Base-by-base conservation (phyloP, 495 filamentous ascomycete genomes). In the Hyaloscypha variabilis region DNA sequence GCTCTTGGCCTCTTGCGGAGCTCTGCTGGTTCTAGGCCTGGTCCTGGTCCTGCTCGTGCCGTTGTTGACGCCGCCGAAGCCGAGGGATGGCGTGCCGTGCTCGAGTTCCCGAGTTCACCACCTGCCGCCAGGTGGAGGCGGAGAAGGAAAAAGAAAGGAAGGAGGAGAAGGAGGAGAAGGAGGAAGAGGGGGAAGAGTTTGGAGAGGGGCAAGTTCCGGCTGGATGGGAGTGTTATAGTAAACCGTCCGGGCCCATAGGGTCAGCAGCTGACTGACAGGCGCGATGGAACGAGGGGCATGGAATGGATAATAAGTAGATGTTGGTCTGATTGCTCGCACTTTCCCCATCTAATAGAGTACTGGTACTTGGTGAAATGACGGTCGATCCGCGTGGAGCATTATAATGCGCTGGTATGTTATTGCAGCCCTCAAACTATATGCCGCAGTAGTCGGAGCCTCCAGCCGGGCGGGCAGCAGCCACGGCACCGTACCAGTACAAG, bases 301-400 rank as follows among this genome's bases (percentile, higher is more conserved):
- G 39, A 19, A 46, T 46, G 39, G 23, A 24, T 54, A 11, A 54
- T 25, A 29, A 54, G 23, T 54, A 25, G 51, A 25, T 54, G 19
- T 17, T 24, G 51, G n/a, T 6, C 51, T 25, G 23, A 17, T 34
- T 26, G 11, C 23, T 17, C 56, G 57, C 23, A n/a, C 57, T 34
- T 49, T 59, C 57, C 21, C 57, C 57, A 8, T 30, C 57, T 59
- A 59, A 42, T 59, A 59, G 30, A 46, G 10, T 39, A 25, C 30
- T 8, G 29, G 57, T 59, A 13, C 3, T 46, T 6, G 57, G 3
- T 39, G 34, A 59, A 59, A 59, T 59, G 57, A 59, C 31, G 30
- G 57, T 49, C 46, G 57, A 59, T 59, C 57, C 34, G 34, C 56
- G 57, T 46, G 57, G 57, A 46, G 57, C 57, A 39, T 49, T 23